phyloP scores from a whole-genome alignment of 257 asterid species.

The Solanum clarkiae region DNA sequence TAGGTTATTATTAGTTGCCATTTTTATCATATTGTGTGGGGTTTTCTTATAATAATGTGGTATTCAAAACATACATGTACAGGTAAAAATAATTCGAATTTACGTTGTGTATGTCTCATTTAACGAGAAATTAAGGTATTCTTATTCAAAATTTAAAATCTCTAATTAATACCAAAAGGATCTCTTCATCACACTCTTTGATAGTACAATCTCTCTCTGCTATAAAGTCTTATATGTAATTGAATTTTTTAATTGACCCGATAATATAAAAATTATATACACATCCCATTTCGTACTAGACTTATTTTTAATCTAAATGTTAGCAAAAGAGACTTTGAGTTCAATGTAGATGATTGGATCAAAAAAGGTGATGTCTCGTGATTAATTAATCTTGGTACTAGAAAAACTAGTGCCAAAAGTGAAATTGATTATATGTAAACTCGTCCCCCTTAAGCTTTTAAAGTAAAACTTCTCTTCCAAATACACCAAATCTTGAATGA shows the following conservation, averaged over 20 bases:
- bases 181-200: neutral
- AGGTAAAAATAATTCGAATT: neutral
- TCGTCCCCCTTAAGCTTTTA: neutral
- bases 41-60: neutral
- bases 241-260: neutral
- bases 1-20: neutral
- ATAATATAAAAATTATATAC: neutral
- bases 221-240: neutral
- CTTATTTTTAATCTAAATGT: neutral
- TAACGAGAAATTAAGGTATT: neutral
- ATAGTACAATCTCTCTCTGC: neutral
- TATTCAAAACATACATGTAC: neutral
- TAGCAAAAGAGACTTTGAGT: too few species aligned
- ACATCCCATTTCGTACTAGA: neutral
- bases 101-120: neutral
- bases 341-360: too few species aligned
- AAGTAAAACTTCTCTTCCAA: neutral
- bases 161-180: neutral
- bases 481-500: neutral
- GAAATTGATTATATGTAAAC: neutral
- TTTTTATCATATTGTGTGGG: neutral
- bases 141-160: neutral
- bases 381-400: neutral
- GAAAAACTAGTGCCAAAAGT: neutral
- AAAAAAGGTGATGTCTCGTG: too few species aligned